Conservation (phyloP, 345 rosid species). For the Eucalyptus camaldulensis region DNA sequence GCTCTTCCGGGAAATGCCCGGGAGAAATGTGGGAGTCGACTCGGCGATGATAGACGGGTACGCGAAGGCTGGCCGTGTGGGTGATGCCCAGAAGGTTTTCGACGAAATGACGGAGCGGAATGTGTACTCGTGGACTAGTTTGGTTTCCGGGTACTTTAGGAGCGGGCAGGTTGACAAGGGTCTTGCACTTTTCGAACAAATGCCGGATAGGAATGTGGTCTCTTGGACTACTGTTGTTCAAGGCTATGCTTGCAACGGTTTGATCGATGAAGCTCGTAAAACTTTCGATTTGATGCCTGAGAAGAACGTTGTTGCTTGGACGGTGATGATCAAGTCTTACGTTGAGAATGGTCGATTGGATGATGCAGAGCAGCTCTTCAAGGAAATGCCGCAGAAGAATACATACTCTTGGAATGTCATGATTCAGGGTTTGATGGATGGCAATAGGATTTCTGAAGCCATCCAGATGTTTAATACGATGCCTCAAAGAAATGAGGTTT, state of each 20-base stretch:
- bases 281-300: conserved; percentile 20
- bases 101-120: conserved; percentile 27
- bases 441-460: conserved; percentile 6
- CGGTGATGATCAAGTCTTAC: conserved; percentile 24
- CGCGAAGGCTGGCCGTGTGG: conserved; percentile 16
- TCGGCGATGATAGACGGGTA: conserved; percentile 37
- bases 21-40: conserved; percentile 26
- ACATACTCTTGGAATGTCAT: conserved; percentile 18
- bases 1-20: conserved; percentile 14
- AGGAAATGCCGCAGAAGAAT: conserved; percentile 16
- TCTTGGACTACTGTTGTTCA: conserved; percentile 32
- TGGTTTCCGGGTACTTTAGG: conserved; percentile 38
- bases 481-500: conserved; percentile 23
- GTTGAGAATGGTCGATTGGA: conserved; percentile 9
- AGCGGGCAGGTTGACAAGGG: conserved; percentile 23
- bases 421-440: conserved; percentile 20
- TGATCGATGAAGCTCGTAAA: conserved; percentile 18
- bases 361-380: conserved; percentile 19
- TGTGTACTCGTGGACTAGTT: conserved; percentile 35
- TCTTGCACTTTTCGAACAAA: conserved; percentile 17
- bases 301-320: conserved; percentile 30
- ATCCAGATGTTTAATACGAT: conserved; percentile 14
- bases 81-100: conserved; percentile 19
- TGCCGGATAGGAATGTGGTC: conserved; percentile 26
- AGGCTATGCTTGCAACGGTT: conserved; percentile 37